Percentiles rank a stretch among this genome's conserved stretches.
These are phyloP conservation scores for Paramecium sexaurelia DNA, from an alignment of 73 alveolate species.

Conservation along the genomic window DNA sequence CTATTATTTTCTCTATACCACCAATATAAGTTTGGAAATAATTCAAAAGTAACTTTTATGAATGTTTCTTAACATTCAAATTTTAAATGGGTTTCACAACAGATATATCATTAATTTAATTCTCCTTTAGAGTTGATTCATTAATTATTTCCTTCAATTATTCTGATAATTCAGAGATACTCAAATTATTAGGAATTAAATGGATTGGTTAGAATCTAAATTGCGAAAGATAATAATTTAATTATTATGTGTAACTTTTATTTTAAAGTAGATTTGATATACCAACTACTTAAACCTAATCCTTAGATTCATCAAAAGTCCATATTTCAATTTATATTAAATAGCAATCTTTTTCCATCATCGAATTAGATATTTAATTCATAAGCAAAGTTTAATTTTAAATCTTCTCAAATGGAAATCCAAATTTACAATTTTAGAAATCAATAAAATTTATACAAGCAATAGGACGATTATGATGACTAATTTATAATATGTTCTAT, in stretches of 20 bases:
- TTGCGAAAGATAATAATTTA: constrained; percentile 30
- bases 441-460: constrained; percentile 12
- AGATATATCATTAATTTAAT: neutral
- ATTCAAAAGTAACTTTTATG: neutral
- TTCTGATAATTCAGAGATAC: neutral
- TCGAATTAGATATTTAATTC: neutral
- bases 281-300: neutral
- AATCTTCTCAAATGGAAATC: constrained; percentile 1
- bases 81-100: neutral
- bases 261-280: neutral
- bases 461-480: neutral
- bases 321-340: constrained; percentile 10
- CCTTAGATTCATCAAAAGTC: neutral
- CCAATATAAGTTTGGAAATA: neutral
- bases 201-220: neutral
- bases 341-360: neutral
- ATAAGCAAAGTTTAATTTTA: neutral
- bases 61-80: neutral
- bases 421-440: neutral
- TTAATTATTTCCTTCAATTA: neutral
- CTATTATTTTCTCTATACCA: neutral
- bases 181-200: neutral
- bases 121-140: neutral
- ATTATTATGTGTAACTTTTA: neutral
- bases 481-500: neutral